Evolutionary conservation across 1,284 basidiomycete species (phyloP), one percentile per base, ranked within the genome.

Genomic region (Hemileia vastatrix): DNA sequence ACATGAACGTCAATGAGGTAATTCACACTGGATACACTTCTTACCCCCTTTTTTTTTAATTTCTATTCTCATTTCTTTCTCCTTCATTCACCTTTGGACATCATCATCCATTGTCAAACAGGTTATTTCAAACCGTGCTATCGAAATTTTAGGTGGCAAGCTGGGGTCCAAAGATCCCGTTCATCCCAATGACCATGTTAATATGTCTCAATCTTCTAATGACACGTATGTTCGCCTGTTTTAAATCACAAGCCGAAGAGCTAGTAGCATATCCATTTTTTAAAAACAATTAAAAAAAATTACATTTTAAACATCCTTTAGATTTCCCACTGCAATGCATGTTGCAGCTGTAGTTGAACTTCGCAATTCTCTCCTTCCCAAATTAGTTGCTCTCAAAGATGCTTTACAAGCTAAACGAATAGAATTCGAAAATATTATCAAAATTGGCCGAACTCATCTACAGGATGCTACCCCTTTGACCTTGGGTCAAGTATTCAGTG

Each of bases 301-400:
- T n/a, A n/a, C n/a, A n/a, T n/a, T n/a, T n/a, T n/a, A n/a, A 6
- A 11, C 11, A 27, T 49, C 1, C 15, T 32, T 2, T 66, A 94
- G 90, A 24, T 99, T 98, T 83, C 95, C 95, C 18, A 98, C 95
- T 27, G 95, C 88, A 11, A 99, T 99, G 95, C 95, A 99, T 78
- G 85, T 99, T 64, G 90, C 95, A 52, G 90, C 92, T 51, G 93
- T 96, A 52, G 85, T 85, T 40, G 92, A 98, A 78, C 84, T 98
- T 73, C 83, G 83, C 74, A 78, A 83, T 52, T 82, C 83, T 48
- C 83, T 99, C 58, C 76, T 99, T 64, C 95, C 95, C 43, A 90
- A 93, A 21, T 79, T 99, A 43, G 82, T 81, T 54, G 86, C 87
- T 73, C 83, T 99, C 54, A 84, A 85, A 54, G 84, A 87, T 73